Base-by-base conservation (phyloP, 1,284 basidiomycete genomes). In the Fomitopsis schrenkii region DNA sequence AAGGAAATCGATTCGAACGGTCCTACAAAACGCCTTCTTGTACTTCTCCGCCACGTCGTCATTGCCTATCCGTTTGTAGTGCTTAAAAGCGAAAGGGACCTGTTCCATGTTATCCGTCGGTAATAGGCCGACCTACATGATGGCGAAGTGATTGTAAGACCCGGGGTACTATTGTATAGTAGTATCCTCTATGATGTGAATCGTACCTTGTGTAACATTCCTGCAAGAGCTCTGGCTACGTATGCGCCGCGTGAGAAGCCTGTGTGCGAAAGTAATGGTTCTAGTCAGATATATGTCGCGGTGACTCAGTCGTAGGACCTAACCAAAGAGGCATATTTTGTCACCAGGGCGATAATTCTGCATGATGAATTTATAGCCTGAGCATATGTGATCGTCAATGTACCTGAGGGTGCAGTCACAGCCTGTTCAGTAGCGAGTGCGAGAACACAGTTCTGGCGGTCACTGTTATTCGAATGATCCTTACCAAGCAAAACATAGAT, bases 361-460 rank as follows among this genome's bases (percentile, higher is more conserved):
- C 83, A 87, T 86, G 45, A 89, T 70, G 66, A 86, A 89, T 59
- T 79, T 75, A 67, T 88, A 88, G 0, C 86, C 86, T 52, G 77
- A 83, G 75, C 80, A 83, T 59, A 85, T 79, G 69, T 86, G 83
- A 10, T 75, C 74, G 62, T 80, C 76, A 8, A 84, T 70, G 64
- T 83, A 79, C 74, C 71, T 73, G 42, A 6, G 7, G 10, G 35
- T 36, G 35, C 7, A 22, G 22, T 22, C 22, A 22, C 22, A 22
- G 22, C 22, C 22, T 22, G 22, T 22, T 22, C 22, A 22, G 22
- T 22, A 22, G 22, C 22, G 22, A 22, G 22, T 22, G 2, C 22
- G 22, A 22, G 22, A 22, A 22, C 22, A 22, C 22, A 22, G 22
- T 22, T 22, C 22, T 22, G 22, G 2, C 22, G 22, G 22, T 22